A percentile compares a stretch with the other conserved stretches of the same genome.
These are phyloP conservation scores for Syncephalastrum racemosum DNA, from an alignment of 371 early-diverging fungal species.

Conservation along the genomic window DNA sequence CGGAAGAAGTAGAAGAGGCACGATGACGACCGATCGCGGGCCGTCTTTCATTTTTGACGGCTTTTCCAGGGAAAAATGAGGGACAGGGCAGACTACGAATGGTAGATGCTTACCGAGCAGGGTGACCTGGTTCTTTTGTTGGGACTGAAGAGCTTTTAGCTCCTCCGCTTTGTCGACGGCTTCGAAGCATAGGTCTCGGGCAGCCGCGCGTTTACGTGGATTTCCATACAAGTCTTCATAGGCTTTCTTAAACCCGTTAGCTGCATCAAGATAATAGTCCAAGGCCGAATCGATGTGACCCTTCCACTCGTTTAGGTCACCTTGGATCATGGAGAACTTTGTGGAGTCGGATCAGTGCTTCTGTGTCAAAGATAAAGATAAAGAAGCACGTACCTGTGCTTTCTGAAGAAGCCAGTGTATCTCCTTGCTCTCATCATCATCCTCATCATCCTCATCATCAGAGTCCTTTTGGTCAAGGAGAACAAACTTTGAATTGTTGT, in stretches of 20 bases:
- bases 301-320: conserved; percentile 40
- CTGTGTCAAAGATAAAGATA: no score
- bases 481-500: conserved; percentile 16
- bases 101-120: conserved; percentile 13
- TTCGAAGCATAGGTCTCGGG: conserved; percentile 27
- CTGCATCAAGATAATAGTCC: conserved; percentile 47
- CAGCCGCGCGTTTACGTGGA: conserved; percentile 6
- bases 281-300: conserved; percentile 41
- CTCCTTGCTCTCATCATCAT: conserved; percentile 25
- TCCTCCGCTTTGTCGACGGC: conserved; percentile 42
- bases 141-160: conserved; percentile 27
- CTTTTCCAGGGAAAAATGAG: not conserved
- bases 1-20: conserved; percentile 20
- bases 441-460: conserved; percentile 10
- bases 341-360: not conserved
- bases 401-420: conserved; percentile 23
- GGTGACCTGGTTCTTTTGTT: conserved; percentile 16
- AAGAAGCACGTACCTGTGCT: conserved; percentile 39
- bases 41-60: conserved; percentile 16
- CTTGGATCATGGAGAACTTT: conserved; percentile 36
- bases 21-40: conserved; percentile 17
- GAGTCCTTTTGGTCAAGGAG: conserved; percentile 3
- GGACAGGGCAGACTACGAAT: not conserved
- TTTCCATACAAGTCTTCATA: conserved; percentile 32
- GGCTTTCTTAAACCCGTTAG: conserved; percentile 40